phyloP scores from a whole-genome alignment of 306 rosid genomes.

The Sicyos edulis region DNA sequence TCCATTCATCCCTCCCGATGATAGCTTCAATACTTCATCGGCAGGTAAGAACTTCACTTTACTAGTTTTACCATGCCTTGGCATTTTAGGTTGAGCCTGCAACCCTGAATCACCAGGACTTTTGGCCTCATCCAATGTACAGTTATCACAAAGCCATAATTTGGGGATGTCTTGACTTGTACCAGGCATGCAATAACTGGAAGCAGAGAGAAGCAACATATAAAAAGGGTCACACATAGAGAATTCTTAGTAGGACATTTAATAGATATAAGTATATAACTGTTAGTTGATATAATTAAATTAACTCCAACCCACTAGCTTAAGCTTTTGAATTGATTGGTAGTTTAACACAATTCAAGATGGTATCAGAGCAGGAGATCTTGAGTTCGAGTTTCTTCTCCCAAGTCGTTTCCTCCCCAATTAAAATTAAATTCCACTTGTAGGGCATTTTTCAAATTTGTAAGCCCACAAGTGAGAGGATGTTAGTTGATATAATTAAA shows the following conservation, averaged over 20 bases:
- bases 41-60: slow-evolving; percentile 52
- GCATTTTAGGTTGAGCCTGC: slow-evolving; percentile 30
- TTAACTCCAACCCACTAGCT: too few species aligned
- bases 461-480: too few species aligned
- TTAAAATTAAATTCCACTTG: too few species aligned
- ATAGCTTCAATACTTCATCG: slow-evolving; percentile 59
- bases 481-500: too few species aligned
- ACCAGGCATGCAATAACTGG: slow-evolving; percentile 58
- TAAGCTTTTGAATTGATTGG: too few species aligned
- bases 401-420: too few species aligned
- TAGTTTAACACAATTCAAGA: too few species aligned
- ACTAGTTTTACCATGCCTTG: slow-evolving; percentile 23
- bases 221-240: slow-evolving; percentile 14
- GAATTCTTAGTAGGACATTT: neutral
- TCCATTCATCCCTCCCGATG: slow-evolving; percentile 21
- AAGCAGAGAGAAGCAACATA: slow-evolving; percentile 23
- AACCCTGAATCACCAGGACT: slow-evolving; percentile 17
- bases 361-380: too few species aligned
- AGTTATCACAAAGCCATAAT: slow-evolving; percentile 53
- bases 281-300: too few species aligned
- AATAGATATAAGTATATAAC: too few species aligned
- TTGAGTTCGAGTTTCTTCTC: too few species aligned
- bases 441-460: too few species aligned
- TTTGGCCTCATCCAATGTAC: slow-evolving; percentile 25
- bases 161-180: slow-evolving; percentile 17